Percentiles rank a stretch among this genome's conserved stretches.
These are phyloP conservation scores for Trichoderma sp. DNA, from an alignment of 2,329 filamentous ascomycete species.

Conservation along the genomic window DNA sequence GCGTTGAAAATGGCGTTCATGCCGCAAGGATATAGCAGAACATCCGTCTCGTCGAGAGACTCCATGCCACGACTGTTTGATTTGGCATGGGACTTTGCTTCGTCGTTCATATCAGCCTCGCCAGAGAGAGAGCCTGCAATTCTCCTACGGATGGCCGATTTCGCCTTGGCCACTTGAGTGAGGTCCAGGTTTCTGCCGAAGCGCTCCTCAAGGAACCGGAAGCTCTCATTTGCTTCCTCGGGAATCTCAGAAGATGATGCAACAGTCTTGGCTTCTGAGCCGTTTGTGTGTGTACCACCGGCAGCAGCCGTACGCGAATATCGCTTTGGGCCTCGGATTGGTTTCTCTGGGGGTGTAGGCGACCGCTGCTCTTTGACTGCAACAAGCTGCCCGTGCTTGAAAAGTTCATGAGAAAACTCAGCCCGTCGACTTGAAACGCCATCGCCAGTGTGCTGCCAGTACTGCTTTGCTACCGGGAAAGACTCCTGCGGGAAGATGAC, in stretches of 20 bases:
- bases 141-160: constrained; percentile 79
- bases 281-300: neutral
- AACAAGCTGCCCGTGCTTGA: constrained; percentile 67
- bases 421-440: constrained; percentile 89
- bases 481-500: constrained; percentile 71
- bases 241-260: constrained; percentile 28
- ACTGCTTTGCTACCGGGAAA: constrained; percentile 81
- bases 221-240: constrained; percentile 65
- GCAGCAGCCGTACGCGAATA: constrained; percentile 65
- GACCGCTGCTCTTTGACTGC: constrained; percentile 37
- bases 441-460: constrained; percentile 96
- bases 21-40: constrained; percentile 84
- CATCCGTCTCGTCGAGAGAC: constrained; percentile 79
- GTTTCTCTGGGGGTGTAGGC: constrained; percentile 42
- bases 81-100: constrained; percentile 29
- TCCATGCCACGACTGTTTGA: constrained; percentile 60
- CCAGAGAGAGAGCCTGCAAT: constrained; percentile 84
- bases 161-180: constrained; percentile 78
- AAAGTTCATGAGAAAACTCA: constrained; percentile 81
- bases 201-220: constrained; percentile 86
- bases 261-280: constrained; percentile 28
- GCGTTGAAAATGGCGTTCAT: constrained; percentile 96
- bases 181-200: constrained; percentile 90
- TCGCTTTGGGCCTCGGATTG: constrained; percentile 72
- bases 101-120: constrained; percentile 59